Base-by-base conservation (phyloP, 371 early-diverging fungal genomes). In the Rhizopus microsporus region DNA sequence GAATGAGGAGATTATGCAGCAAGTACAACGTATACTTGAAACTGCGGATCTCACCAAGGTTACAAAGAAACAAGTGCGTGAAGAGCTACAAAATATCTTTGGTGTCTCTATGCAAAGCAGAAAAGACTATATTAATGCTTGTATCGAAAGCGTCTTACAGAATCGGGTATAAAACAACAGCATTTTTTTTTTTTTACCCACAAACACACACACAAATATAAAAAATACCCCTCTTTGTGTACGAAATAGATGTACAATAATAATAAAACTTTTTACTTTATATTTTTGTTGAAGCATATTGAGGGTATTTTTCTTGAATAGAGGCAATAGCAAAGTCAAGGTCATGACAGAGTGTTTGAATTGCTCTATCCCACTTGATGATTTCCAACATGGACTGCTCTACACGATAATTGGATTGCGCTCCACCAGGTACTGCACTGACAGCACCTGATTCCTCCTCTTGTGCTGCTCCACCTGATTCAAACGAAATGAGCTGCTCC, bases 401-500 rank as follows among this genome's bases (percentile, higher is more conserved):
- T 4, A 77, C 62, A 29, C 71, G 69, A n/a, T 62, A 38, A 32
- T 46, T 68, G 0, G 50, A 55, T 51, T 67, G 68, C 4, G 72
- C 75, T 38, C 71, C 69, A 9, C 66, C 66, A 29, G 74, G 67
- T 0, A 62, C 62, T 3, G 75, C 73, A 51, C 62, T 68, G 23
- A 70, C 63, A 4, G 60, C 56, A 31, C 60, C 73, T 39, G 63
- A 60, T 15, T 72, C 70, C 33, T 71, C 67, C 9, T 55, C 34
- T 29, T 43, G 49, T 9, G 71, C 73, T 3, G 72, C 80, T 10
- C 77, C 76, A 1, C 80, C 76, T n/a, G 90, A 86, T 59, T 88
- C 88, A 60, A 96, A 96, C 47, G 85, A 88, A 45, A 96, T 88
- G 35, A 92, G 67, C 31, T 82, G 72, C 30, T 93, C 93, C 39